A percentile compares a stretch with the other conserved stretches of the same genome.
These are phyloP conservation scores for Peniophora sp. DNA, from an alignment of 1,284 basidiomycete genomes.

Conservation along the genomic window DNA sequence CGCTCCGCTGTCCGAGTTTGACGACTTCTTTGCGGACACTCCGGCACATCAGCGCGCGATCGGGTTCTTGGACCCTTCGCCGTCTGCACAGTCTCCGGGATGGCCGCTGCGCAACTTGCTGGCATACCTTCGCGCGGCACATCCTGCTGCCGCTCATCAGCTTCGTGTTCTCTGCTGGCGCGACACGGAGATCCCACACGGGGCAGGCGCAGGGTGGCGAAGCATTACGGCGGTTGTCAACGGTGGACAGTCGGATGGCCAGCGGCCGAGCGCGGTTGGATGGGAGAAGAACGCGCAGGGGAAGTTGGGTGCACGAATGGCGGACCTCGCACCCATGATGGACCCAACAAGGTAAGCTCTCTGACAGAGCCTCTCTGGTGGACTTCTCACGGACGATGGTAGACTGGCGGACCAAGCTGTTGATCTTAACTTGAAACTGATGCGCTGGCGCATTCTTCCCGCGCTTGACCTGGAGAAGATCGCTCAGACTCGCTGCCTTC, in stretches of 20 bases:
- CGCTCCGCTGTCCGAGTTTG: slow-evolving; percentile 48
- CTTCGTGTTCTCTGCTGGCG: slow-evolving; percentile 76
- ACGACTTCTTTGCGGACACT: slow-evolving; percentile 40
- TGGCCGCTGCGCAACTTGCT: slow-evolving; percentile 95
- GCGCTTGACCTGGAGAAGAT: slow-evolving; percentile 85
- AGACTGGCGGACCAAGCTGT: slow-evolving; percentile 94
- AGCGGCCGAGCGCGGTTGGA: slow-evolving; percentile 64
- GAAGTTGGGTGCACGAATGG: slow-evolving; percentile 82
- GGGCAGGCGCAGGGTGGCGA: slow-evolving; percentile 37
- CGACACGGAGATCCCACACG: slow-evolving; percentile 41
- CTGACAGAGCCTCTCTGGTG: neutral
- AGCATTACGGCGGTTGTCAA: slow-evolving; percentile 53
- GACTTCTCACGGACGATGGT: neutral
- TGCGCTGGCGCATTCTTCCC: slow-evolving; percentile 96
- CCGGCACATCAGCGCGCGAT: slow-evolving; percentile 49
- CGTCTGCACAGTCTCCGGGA: slow-evolving; percentile 70
- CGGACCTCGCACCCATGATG: slow-evolving; percentile 93
- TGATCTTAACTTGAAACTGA: slow-evolving; percentile 93
- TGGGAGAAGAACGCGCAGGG: slow-evolving; percentile 91
- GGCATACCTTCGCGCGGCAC: slow-evolving; percentile 60
- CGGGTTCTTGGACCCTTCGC: slow-evolving; percentile 85
- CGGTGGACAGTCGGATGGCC: slow-evolving; percentile 22
- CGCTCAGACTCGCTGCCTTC: slow-evolving; percentile 69
- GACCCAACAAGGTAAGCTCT: slow-evolving; percentile 66
- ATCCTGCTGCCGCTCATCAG: slow-evolving; percentile 38